Conservation (phyloP, 2,329 filamentous ascomycete species). For the Colletotrichum sp. region DNA sequence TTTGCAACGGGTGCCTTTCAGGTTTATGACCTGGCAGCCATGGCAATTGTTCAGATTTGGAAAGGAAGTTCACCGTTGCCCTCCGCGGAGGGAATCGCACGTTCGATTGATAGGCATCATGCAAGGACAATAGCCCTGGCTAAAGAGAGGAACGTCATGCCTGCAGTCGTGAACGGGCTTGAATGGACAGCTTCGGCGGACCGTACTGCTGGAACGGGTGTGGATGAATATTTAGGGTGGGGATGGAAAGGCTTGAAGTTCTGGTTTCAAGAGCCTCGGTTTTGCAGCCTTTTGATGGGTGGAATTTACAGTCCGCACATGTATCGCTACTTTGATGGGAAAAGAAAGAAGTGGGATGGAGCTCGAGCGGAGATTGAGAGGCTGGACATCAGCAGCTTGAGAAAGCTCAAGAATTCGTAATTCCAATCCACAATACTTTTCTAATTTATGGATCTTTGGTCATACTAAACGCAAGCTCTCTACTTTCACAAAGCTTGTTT, state of each 20-base stretch:
- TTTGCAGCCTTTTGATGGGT: slow-evolving; percentile 39
- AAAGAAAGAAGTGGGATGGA: slow-evolving; percentile 40
- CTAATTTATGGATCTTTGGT: no score
- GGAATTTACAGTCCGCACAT: slow-evolving; percentile 43
- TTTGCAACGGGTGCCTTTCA: slow-evolving; percentile 34
- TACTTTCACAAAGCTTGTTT: no score
- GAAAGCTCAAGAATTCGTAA: no score
- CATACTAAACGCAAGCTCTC: no score
- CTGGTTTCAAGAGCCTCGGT: slow-evolving; percentile 38
- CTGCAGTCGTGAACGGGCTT: slow-evolving; percentile 23
- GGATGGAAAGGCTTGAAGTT: slow-evolving; percentile 44
- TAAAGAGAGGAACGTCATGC: slow-evolving; percentile 19
- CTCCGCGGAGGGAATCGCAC: slow-evolving; percentile 31
- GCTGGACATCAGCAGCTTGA: no score
- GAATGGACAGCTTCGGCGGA: slow-evolving; percentile 38
- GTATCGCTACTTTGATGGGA: slow-evolving; percentile 42
- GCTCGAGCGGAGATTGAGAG: slow-evolving; percentile 20
- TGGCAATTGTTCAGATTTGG: slow-evolving; percentile 43
- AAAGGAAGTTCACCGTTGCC: slow-evolving; percentile 26
- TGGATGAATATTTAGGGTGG: slow-evolving; percentile 41
- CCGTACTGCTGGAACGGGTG: slow-evolving; percentile 41
- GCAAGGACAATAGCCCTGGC: slow-evolving; percentile 25
- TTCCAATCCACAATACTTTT: no score
- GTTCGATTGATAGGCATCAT: slow-evolving; percentile 27
- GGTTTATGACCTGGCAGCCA: slow-evolving; percentile 36